Evolutionary conservation across 495 filamentous ascomycete species (phyloP).

Genomic region (Hypomontagnella monticulosa): DNA sequence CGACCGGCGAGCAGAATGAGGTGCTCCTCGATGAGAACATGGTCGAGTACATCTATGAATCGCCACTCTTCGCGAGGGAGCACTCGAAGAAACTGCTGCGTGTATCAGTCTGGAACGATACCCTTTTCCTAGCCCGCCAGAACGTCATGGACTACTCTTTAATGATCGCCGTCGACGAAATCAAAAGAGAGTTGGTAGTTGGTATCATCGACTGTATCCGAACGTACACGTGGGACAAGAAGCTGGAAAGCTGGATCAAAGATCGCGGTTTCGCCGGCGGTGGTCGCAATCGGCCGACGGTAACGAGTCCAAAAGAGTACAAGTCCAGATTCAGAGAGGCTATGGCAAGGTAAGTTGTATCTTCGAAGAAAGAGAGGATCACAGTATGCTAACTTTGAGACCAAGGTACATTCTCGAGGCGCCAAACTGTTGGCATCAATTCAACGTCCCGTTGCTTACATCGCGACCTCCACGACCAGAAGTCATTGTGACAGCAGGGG

Average conservation of each 20-base stretch:
- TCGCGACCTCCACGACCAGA: constrained; percentile 30
- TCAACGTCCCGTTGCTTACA: constrained; percentile 35
- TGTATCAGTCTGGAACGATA: constrained; percentile 93
- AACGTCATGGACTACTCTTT: constrained; percentile 99
- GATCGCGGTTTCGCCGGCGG: constrained; percentile 87
- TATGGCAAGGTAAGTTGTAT: constrained; percentile 89
- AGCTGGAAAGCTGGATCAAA: constrained; percentile 98
- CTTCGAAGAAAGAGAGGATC: neutral
- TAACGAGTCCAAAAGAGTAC: constrained; percentile 97
- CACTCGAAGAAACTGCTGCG: constrained; percentile 90
- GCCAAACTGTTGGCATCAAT: constrained; percentile 61
- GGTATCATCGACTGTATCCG: constrained; percentile 99
- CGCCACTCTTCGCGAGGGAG: constrained; percentile 91
- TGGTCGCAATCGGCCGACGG: constrained; percentile 88
- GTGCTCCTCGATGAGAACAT: constrained; percentile 98
- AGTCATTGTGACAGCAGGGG: constrained; percentile 10
- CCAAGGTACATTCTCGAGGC: constrained; percentile 60
- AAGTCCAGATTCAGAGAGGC: constrained; percentile 95
- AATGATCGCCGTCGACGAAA: constrained; percentile 97
- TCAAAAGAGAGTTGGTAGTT: constrained; percentile 87
- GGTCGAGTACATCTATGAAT: constrained; percentile 99
- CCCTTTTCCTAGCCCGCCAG: constrained; percentile 87
- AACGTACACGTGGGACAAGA: constrained; percentile 99
- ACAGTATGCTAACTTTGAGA: constrained; percentile 9
- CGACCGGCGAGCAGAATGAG: constrained; percentile 93